Conservation (phyloP, 768 basidiomycete genomes). For the Pholiota microspora region DNA sequence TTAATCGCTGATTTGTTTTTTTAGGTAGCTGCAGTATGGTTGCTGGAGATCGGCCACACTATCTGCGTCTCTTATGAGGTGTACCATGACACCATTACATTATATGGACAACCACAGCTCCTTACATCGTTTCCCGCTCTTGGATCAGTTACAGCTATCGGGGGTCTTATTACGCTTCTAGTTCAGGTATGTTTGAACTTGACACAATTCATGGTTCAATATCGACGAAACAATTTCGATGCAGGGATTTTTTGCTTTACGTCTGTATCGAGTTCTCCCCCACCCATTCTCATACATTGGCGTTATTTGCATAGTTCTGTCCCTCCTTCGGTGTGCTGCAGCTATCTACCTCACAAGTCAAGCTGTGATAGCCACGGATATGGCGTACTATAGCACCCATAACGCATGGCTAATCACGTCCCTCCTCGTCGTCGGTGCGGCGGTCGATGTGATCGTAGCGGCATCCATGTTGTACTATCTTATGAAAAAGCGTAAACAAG, state of each 20-base stretch:
- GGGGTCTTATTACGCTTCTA: constrained; percentile 27
- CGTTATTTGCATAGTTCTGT: constrained; percentile 22
- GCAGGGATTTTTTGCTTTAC: constrained; percentile 32
- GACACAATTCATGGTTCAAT: too few relatives aligned
- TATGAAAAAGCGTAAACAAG: constrained; percentile 16
- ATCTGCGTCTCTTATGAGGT: constrained; percentile 24
- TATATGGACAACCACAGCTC: constrained; percentile 21
- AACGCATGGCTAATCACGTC: constrained; percentile 31
- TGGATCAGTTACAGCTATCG: constrained; percentile 22
- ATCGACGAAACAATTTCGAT: too few relatives aligned
- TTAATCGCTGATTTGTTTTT: too few relatives aligned
- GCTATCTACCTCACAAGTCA: constrained; percentile 24
- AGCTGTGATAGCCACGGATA: constrained; percentile 18
- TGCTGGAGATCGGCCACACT: constrained; percentile 27
- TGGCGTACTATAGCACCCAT: constrained; percentile 18
- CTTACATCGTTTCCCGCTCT: constrained; percentile 19
- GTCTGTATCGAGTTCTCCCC: constrained; percentile 27
- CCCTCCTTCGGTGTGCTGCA: constrained; percentile 24
- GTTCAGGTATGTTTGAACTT: constrained; percentile 32
- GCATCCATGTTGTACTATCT: constrained; percentile 30
- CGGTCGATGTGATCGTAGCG: constrained; percentile 29
- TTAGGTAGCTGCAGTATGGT: constrained; percentile 12
- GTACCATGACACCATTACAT: constrained; percentile 28
- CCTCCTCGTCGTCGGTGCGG: constrained; percentile 25
- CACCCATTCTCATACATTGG: constrained; percentile 25